Conservation (phyloP, 768 basidiomycete genomes). For the Termitomyces sp. region DNA sequence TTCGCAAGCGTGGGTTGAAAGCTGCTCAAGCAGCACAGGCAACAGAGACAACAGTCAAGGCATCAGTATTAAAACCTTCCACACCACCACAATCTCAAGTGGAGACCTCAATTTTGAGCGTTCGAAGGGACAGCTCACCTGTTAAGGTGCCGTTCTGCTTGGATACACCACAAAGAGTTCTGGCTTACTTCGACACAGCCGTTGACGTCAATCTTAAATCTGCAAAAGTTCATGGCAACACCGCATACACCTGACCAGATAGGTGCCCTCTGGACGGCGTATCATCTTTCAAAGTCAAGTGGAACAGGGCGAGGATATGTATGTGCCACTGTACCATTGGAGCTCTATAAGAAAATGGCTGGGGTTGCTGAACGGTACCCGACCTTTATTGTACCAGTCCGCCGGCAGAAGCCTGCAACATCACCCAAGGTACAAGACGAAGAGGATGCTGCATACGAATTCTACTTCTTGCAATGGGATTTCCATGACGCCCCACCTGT, state of each 20-base stretch:
- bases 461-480: constrained; percentile 87
- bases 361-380: constrained; percentile 60
- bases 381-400: constrained; percentile 77
- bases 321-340: constrained; percentile 74
- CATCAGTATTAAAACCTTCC: constrained; percentile 8
- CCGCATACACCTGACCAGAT: constrained; percentile 73
- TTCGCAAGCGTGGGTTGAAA: constrained; percentile 13
- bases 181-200: constrained; percentile 43
- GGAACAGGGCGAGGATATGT: constrained; percentile 82
- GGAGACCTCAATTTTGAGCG: constrained; percentile 2
- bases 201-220: constrained; percentile 73
- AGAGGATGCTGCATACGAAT: constrained; percentile 55
- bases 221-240: constrained; percentile 57
- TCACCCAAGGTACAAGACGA: constrained; percentile 21
- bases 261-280: constrained; percentile 81
- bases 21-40: constrained; percentile 2
- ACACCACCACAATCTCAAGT: constrained; percentile 2
- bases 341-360: constrained; percentile 69
- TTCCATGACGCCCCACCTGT: constrained; percentile 69
- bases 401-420: constrained; percentile 33
- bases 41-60: constrained; percentile 6
- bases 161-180: not conserved
- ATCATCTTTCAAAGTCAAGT: constrained; percentile 75
- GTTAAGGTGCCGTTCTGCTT: constrained; percentile 42
- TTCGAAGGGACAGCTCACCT: constrained; percentile 62